Evolutionary conservation across 345 rosid species (phyloP), one percentile per base, ranked within the genome.

Genomic region (Citrus sinensis): DNA sequence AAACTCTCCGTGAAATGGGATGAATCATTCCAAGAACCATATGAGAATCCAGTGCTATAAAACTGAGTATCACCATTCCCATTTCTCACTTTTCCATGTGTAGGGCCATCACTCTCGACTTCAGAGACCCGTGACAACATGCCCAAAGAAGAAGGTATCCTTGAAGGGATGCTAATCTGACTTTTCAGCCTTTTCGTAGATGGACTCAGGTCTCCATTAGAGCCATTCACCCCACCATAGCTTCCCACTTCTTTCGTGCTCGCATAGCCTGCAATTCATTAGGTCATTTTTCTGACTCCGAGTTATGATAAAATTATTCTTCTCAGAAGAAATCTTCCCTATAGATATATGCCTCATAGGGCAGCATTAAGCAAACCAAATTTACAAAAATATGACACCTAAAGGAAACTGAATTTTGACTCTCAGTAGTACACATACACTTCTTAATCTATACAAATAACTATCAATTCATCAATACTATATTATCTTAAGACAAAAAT

Each of bases 101-200:
- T 82, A 4, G 86, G 83, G 74, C 83, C 72, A 59, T 86, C 93
- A 2, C 76, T 71, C 29, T 68, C 81, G 25, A 87, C 79, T 82
- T 92, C 98, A 62, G 97, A 89, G 54, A 93, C 88, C 83, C 84
- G 94, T 1, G 97, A 84, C 73, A 92, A 83, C 87, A 91, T 81
- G 68, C 93, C 90, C 70, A 90, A 63, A 60, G 98, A 92, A 83
- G 94, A 87, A 84, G 95, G 87, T 73, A 79, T 80, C 25, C 91
- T 78, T 25, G 96, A 85, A 56, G 93, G 80, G 83, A 90, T 86
- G 86, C 87, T 88, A 22, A 85, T 70, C 79, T 87, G 97, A 54
- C 83, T 87, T 83, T 85, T 88, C 88, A 88, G 81, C 81, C 87
- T 84, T 59, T 82, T 87, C 13, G 87, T 68, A 25, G 88, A 75